phyloP scores from a whole-genome alignment of 164 flowering plant species.

The Stephania yunnanensis region DNA sequence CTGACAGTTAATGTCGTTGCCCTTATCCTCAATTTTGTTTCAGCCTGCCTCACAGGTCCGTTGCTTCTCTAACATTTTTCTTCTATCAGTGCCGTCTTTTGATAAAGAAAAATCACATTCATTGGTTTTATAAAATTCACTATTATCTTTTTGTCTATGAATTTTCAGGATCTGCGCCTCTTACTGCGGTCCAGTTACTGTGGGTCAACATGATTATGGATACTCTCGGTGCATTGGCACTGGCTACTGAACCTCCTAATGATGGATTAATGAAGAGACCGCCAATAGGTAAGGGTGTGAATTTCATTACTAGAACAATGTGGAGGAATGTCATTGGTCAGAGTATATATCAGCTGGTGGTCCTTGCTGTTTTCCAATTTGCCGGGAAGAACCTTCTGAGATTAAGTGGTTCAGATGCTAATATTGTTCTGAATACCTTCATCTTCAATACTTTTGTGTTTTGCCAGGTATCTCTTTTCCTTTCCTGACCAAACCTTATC shows the following conservation, averaged over 20 bases:
- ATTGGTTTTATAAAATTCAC: not conserved
- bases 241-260: conserved; percentile 13
- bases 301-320: conserved; percentile 9
- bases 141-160: not conserved
- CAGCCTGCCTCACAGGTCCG: conserved; percentile 9
- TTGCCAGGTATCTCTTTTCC: conserved; percentile 8
- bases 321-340: conserved; percentile 13
- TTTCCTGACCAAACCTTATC: not conserved
- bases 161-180: conserved; percentile 12
- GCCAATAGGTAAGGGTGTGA: conserved; percentile 9
- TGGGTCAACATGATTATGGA: conserved; percentile 16
- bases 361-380: conserved; percentile 9
- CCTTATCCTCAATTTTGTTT: conserved; percentile 11
- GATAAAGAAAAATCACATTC: not conserved
- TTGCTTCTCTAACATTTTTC: not conserved
- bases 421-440: conserved; percentile 5
- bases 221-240: conserved; percentile 13
- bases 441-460: conserved; percentile 12
- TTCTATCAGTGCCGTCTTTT: not conserved
- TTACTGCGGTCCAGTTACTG: conserved; percentile 12
- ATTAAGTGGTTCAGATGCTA: conserved; percentile 8
- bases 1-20: conserved; percentile 14
- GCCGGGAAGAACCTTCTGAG: conserved; percentile 5
- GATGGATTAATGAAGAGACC: conserved; percentile 10
- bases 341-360: conserved; percentile 7